Evolutionary conservation across 2,329 filamentous ascomycete genomes (phyloP).

Genomic region (Neonectria punicea): DNA sequence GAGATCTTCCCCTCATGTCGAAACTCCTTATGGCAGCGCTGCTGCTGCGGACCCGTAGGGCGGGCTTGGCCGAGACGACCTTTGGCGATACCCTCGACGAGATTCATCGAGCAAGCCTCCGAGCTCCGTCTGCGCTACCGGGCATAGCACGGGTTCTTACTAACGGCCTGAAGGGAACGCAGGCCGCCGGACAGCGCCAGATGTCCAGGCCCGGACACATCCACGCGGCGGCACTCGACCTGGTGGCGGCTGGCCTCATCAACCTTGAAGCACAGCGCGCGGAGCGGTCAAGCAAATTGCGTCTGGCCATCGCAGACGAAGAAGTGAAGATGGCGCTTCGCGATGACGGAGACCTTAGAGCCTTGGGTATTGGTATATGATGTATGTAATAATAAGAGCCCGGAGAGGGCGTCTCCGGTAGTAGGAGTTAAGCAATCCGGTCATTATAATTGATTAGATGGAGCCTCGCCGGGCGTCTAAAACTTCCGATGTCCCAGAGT

Average conservation of each 20-base stretch:
- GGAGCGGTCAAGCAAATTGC: conserved; percentile 87
- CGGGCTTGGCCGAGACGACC: conserved; percentile 86
- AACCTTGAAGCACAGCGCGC: conserved; percentile 83
- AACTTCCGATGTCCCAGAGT: conserved; percentile 81
- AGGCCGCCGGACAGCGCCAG: conserved; percentile 42
- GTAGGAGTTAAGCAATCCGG: conserved; percentile 10
- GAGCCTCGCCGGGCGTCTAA: conserved; percentile 50
- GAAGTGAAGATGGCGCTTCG: conserved; percentile 89
- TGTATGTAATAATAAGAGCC: conserved; percentile 39
- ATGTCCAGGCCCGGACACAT: conserved; percentile 56
- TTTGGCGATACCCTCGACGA: conserved; percentile 93
- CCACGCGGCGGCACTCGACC: conserved; percentile 79
- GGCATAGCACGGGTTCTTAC: conserved; percentile 52
- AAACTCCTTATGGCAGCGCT: conserved; percentile 90
- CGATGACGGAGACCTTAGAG: conserved; percentile 87
- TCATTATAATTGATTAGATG: conserved; percentile 21
- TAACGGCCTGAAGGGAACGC: conserved; percentile 43
- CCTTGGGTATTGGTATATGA: conserved; percentile 71
- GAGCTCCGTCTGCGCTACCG: conserved; percentile 48
- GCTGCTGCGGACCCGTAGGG: conserved; percentile 80
- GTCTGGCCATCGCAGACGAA: conserved; percentile 88
- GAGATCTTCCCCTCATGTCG: conserved; percentile 80
- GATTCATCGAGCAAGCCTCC: conserved; percentile 52
- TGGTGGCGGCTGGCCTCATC: conserved; percentile 88
- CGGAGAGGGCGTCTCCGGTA: conserved; percentile 4